A percentile compares a stretch with the other conserved stretches of the same genome.
Conservation (phyloP, 768 basidiomycete species). For the Leccinum olivaceopallidum region DNA sequence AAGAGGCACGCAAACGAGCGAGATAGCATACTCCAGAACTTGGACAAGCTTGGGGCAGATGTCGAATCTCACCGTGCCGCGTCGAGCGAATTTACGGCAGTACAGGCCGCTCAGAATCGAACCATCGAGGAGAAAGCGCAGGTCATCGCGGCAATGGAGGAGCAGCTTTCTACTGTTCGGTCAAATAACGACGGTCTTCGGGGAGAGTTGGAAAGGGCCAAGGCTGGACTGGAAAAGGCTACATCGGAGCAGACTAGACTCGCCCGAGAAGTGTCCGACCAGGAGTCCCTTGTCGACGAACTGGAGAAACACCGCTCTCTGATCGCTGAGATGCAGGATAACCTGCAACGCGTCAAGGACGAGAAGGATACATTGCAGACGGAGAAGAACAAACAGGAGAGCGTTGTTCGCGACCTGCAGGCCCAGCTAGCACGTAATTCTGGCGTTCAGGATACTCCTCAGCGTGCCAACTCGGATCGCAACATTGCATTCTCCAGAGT, state of each 20-base stretch:
- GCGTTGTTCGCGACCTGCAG: conserved; percentile 75
- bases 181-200: conserved; percentile 45
- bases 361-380: conserved; percentile 76
- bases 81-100: conserved; percentile 40
- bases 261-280: conserved; percentile 70
- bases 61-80: conserved; percentile 51
- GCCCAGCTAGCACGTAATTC: conserved; percentile 64
- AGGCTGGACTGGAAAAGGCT: conserved; percentile 59
- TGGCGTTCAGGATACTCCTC: conserved; percentile 38
- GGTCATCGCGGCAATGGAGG: conserved; percentile 48
- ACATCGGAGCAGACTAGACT: conserved; percentile 61
- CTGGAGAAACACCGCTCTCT: conserved; percentile 76
- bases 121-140: conserved; percentile 51
- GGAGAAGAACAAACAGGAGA: conserved; percentile 71
- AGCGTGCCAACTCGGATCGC: conserved; percentile 55
- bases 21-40: conserved; percentile 43
- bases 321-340: conserved; percentile 76
- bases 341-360: conserved; percentile 75
- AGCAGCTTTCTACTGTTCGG: conserved; percentile 44
- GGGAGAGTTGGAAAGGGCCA: conserved; percentile 45
- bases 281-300: conserved; percentile 71
- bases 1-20: conserved; percentile 23
- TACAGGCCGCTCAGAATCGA: conserved; percentile 45
- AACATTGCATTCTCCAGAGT: conserved; percentile 55
- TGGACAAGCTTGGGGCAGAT: conserved; percentile 49